Percentiles rank a stretch among this genome's conserved stretches.
phyloP scores from a whole-genome alignment of 305 asterid species.

The Fraxinus xanthoxyloides region DNA sequence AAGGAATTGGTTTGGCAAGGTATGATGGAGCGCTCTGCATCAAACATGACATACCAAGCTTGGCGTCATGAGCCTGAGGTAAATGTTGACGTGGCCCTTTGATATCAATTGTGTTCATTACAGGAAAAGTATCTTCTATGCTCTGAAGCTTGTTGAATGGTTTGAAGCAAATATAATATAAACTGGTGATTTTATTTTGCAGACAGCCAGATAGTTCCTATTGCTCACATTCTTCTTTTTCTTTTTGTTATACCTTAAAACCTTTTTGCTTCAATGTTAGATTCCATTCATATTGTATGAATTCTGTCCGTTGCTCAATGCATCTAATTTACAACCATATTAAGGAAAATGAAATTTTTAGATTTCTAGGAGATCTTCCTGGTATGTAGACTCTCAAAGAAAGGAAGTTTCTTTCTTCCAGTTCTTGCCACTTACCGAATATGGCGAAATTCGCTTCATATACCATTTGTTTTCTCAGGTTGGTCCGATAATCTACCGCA shows the following conservation, averaged over 20 bases:
- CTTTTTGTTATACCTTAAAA: background rate
- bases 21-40: conserved; percentile 43
- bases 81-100: background rate
- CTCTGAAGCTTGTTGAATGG: background rate
- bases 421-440: background rate
- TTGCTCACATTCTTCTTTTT: background rate
- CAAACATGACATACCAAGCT: conserved; percentile 48
- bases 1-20: conserved; percentile 64
- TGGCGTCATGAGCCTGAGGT: conserved; percentile 56
- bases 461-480: conserved; percentile 40
- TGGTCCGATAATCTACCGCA: conserved; percentile 72
- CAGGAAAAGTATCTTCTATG: background rate
- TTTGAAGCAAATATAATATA: background rate
- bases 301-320: background rate
- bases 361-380: conserved; percentile 1
- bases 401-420: background rate
- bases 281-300: background rate
- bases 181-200: background rate
- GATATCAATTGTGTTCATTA: background rate
- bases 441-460: background rate
- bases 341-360: background rate
- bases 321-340: background rate
- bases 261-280: background rate
- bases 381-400: background rate
- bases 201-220: background rate